Conservation (phyloP, 2,329 filamentous ascomycete genomes). For the Mollisia scopiformis region DNA sequence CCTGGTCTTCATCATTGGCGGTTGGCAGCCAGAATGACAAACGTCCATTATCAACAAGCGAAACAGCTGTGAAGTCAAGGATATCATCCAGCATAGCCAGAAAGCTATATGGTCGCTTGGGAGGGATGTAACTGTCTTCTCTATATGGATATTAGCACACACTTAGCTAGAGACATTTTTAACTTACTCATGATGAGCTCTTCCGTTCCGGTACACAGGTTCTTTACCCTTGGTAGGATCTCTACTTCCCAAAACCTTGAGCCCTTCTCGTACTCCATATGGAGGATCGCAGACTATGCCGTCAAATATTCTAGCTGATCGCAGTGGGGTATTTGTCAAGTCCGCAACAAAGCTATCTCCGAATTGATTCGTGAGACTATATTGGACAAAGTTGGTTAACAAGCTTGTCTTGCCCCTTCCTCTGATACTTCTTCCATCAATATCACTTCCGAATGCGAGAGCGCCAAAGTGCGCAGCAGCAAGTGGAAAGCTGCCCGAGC, state of each 20-base stretch:
- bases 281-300: conserved; percentile 95
- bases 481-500: conserved; percentile 90
- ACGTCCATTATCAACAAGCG: conserved; percentile 77
- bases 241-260: conserved; percentile 82
- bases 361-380: conserved; percentile 66
- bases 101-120: conserved; percentile 92
- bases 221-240: conserved; percentile 63
- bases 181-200: conserved; percentile 67
- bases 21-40: conserved; percentile 98
- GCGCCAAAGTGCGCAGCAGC: conserved; percentile 92
- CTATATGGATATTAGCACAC: conserved; percentile 38
- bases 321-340: conserved; percentile 82
- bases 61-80: conserved; percentile 76
- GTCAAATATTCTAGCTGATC: conserved; percentile 66
- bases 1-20: conserved; percentile 75
- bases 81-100: conserved; percentile 89
- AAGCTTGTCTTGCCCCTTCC: conserved; percentile 61
- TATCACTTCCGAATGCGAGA: conserved; percentile 82
- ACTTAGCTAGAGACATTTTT: no score
- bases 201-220: conserved; percentile 68
- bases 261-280: conserved; percentile 90
- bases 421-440: conserved; percentile 86
- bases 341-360: conserved; percentile 85
- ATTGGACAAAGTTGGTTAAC: conserved; percentile 80
- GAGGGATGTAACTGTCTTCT: conserved; percentile 73